Evolutionary conservation across 768 basidiomycete species (phyloP).

Genomic region (Collybia nuda): DNA sequence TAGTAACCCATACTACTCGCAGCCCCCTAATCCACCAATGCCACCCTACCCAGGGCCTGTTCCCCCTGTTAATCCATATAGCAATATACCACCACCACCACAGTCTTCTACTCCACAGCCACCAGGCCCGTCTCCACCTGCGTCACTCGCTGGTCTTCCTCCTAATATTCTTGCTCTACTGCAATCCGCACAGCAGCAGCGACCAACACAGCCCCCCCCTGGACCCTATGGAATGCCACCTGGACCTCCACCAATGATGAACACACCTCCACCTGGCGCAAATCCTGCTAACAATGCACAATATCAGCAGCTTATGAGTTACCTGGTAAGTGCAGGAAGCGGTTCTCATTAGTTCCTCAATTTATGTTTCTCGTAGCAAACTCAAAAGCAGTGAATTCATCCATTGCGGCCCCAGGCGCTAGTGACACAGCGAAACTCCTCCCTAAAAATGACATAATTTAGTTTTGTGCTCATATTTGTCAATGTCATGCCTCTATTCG

Average conservation of each 20-base stretch:
- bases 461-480: not conserved
- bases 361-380: conserved; percentile 23
- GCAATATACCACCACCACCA: conserved; percentile 16
- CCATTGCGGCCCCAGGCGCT: not conserved
- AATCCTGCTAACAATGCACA: conserved; percentile 42
- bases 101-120: conserved; percentile 18
- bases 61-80: conserved; percentile 31
- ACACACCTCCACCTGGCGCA: conserved; percentile 40
- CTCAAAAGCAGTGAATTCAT: conserved; percentile 21
- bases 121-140: conserved; percentile 32
- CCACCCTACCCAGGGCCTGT: conserved; percentile 28
- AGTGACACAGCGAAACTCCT: too few relatives aligned
- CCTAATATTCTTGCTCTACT: conserved; percentile 71
- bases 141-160: conserved; percentile 48
- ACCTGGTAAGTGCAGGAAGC: conserved; percentile 46
- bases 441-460: not conserved
- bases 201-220: conserved; percentile 31
- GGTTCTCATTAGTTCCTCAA: not conserved
- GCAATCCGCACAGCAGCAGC: conserved; percentile 49
- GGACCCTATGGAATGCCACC: conserved; percentile 38
- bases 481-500: not conserved
- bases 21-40: conserved; percentile 29
- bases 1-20: conserved; percentile 43
- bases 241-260: conserved; percentile 36
- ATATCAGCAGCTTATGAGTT: conserved; percentile 72